phyloP scores from a whole-genome alignment of 108 stramenopile genomes.

The Epipyxis sp. region DNA sequence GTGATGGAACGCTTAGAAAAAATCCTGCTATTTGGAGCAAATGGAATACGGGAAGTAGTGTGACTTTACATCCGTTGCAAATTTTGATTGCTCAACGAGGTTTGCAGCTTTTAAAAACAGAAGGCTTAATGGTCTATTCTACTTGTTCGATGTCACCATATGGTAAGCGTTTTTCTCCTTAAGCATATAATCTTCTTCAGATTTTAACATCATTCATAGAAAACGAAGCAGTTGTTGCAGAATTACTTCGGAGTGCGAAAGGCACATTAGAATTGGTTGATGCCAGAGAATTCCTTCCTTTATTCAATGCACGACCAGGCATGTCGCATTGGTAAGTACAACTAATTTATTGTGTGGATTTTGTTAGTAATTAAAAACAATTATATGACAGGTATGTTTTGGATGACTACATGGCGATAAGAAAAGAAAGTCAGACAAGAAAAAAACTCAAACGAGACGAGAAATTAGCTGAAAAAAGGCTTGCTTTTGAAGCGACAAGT shows the following conservation, averaged over 20 bases:
- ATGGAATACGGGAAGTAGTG: constrained; percentile 51
- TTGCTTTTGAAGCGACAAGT: constrained; percentile 1
- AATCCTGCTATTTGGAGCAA: constrained; percentile 81
- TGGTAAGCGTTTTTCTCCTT: too few relatives aligned
- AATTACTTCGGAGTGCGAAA: constrained; percentile 42
- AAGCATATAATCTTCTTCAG: too few relatives aligned
- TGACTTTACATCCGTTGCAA: constrained; percentile 55
- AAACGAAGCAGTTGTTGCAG: constrained; percentile 93
- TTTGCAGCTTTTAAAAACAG: constrained; percentile 52
- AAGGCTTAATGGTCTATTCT: constrained; percentile 88
- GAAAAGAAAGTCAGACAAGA: constrained; percentile 52
- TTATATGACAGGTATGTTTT: too few relatives aligned
- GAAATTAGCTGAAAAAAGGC: constrained; percentile 11
- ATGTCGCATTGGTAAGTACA: constrained; percentile 78
- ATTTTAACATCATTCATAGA: too few relatives aligned
- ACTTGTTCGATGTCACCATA: constrained; percentile 96
- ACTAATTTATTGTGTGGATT: constrained; percentile 54
- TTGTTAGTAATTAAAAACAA: too few relatives aligned
- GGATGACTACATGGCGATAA: constrained; percentile 56
- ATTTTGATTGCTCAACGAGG: constrained; percentile 53
- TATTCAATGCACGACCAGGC: constrained; percentile 73
- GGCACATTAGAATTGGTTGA: constrained; percentile 80
- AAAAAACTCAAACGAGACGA: constrained; percentile 20
- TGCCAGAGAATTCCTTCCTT: constrained; percentile 39
- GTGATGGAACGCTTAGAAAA: constrained; percentile 96